Percentiles rank a stretch among this genome's conserved stretches.
Conservation (phyloP, 106 monocot species). For the Dendrobium huoshanense region DNA sequence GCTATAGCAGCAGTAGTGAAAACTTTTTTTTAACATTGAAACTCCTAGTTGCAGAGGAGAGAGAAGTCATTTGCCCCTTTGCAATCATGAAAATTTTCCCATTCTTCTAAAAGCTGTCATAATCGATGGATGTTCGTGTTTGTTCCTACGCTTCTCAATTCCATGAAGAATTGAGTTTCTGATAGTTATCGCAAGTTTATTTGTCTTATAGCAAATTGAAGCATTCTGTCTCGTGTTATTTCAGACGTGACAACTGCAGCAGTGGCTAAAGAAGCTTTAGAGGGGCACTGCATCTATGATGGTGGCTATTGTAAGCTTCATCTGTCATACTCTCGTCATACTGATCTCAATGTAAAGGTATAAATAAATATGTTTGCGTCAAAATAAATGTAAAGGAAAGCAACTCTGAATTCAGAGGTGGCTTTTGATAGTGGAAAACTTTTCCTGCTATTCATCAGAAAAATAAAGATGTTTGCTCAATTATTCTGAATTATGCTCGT, state of each 20-base stretch:
- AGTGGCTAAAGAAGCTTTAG: constrained; percentile 71
- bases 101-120: neutral
- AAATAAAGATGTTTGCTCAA: neutral
- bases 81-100: neutral
- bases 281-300: constrained; percentile 89
- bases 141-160: neutral
- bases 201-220: neutral
- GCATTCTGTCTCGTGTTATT: constrained; percentile 2
- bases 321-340: constrained; percentile 96
- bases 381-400: constrained; percentile 10
- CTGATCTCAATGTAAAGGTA: constrained; percentile 97
- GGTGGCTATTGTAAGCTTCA: constrained; percentile 96
- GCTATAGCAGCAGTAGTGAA: too few relatives aligned
- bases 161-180: neutral
- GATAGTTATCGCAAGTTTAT: neutral
- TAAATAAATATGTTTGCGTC: constrained; percentile 14
- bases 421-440: neutral
- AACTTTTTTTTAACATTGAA: too few relatives aligned
- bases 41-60: too few relatives aligned
- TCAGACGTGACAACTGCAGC: constrained; percentile 63
- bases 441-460: neutral
- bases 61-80: neutral
- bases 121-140: neutral
- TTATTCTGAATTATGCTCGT: neutral
- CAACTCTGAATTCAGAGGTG: neutral